Evolutionary conservation across 202 grass and related monocot species (phyloP).

Genomic region (Zoysia matrella): DNA sequence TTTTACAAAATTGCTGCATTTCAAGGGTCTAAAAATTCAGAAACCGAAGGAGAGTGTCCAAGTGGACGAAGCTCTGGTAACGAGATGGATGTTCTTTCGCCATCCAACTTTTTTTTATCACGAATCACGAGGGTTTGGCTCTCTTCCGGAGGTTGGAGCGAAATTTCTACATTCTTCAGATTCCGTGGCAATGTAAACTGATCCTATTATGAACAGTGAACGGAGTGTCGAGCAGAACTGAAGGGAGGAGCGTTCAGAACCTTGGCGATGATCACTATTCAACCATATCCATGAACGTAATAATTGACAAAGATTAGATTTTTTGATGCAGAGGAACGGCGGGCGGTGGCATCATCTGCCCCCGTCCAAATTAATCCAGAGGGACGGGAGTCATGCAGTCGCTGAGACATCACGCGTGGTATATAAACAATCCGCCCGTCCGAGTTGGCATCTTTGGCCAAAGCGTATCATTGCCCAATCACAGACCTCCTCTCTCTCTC

Average conservation of each 20-base stretch:
- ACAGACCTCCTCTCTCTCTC: conserved; percentile 48
- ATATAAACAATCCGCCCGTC: conserved; percentile 47
- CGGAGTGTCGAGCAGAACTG: neutral
- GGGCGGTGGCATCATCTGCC: neutral
- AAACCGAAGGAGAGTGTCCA: neutral
- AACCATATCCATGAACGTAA: neutral
- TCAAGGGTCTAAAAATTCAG: neutral
- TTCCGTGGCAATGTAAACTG: neutral
- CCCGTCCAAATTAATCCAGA: conserved; percentile 37
- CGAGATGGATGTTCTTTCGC: conserved; percentile 33
- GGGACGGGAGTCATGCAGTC: conserved; percentile 5
- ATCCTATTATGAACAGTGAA: neutral
- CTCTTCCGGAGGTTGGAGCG: neutral
- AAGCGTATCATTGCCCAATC: conserved; percentile 51
- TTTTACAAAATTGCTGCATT: too few relatives aligned
- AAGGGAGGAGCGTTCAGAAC: neutral
- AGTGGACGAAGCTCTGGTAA: neutral
- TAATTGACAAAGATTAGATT: neutral
- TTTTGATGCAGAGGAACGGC: neutral
- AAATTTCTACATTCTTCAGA: neutral
- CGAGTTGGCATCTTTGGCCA: conserved; percentile 46
- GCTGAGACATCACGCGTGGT: conserved; percentile 26
- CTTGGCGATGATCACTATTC: neutral
- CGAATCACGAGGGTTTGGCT: neutral
- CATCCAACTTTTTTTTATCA: neutral